Conservation (phyloP, 768 basidiomycete species). For the Tephrocybe rancida region DNA sequence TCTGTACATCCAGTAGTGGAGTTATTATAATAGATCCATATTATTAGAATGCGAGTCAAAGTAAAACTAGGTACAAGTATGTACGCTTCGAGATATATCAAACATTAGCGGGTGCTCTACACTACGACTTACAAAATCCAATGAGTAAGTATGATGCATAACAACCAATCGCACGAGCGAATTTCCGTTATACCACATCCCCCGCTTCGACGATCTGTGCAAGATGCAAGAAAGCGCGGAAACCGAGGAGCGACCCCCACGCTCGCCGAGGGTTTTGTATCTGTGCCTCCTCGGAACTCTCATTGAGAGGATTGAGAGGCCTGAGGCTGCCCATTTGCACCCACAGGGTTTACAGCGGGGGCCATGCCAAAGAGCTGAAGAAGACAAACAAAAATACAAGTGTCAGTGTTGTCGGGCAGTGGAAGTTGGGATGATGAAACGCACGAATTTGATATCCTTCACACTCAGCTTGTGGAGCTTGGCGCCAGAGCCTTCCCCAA, state of each 20-base stretch:
- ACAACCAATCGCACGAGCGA: too few species aligned
- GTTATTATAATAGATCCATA: too few species aligned
- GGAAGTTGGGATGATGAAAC: slow-evolving; percentile 13
- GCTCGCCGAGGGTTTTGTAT: slow-evolving; percentile 1
- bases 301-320: not conserved
- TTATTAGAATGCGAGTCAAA: too few species aligned
- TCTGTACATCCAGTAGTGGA: too few species aligned
- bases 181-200: too few species aligned
- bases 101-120: too few species aligned
- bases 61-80: too few species aligned
- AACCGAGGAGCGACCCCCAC: not conserved
- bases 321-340: not conserved
- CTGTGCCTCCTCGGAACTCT: not conserved
- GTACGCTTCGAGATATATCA: too few species aligned
- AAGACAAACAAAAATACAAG: not conserved
- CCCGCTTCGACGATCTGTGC: too few species aligned
- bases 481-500: slow-evolving; percentile 66
- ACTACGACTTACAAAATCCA: too few species aligned
- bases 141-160: too few species aligned
- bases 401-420: not conserved
- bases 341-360: slow-evolving; percentile 8
- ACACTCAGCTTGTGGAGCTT: slow-evolving; percentile 69
- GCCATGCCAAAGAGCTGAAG: slow-evolving; percentile 40
- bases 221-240: not conserved
- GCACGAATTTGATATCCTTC: slow-evolving; percentile 65